Base-by-base conservation (phyloP, 139 green algal species). In the Mesostigma viride region DNA sequence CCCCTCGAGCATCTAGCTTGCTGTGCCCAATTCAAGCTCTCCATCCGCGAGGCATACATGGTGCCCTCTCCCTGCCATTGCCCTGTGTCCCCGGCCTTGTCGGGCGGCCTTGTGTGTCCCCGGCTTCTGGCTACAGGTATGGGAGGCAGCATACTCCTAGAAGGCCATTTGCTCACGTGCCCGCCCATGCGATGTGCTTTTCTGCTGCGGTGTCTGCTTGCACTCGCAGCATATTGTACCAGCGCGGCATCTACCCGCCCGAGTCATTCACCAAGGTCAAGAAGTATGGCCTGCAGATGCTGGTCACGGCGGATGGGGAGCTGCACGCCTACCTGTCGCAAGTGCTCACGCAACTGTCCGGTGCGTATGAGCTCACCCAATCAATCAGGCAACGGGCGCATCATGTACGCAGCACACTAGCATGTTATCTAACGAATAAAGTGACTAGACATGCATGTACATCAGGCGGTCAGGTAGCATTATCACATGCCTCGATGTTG, bases 221-320 rank as follows among this genome's bases (percentile, higher is more conserved):
- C n/a, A n/a, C n/a, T n/a, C 70, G 71, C 63, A 70, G 86, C 69
- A 95, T 98, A 8, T 68, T 98, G 20, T 98, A 96, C 72, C 90
- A 97, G 68, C 82, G 92, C n/a, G 92, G 92, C 17, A 84, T 98
- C 6, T 98, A 98, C 62, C 86, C 87, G 8, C 69, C 85, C 2
- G 90, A 96, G 17, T 77, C 70, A 33, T 98, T 98, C 66, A 76
- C 93, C 69, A 65, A 75, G 20, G 79, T 82, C 33, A 90, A 92
- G 60, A 84, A 95, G 60, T 97, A 98, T 79, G 91, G 91, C 4
- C 83, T 97, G 3, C 81, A 73, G 8, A 80, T 98, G 24, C 88
- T 94, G 84, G 80, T 92, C 0, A 89, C 84, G 3, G 85, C 75
- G 14, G 87, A 97, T 44, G 69, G 84, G 5, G 78, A 77, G 26